Base-by-base conservation (phyloP, 768 basidiomycete species). In the Clathrus columnatus region DNA sequence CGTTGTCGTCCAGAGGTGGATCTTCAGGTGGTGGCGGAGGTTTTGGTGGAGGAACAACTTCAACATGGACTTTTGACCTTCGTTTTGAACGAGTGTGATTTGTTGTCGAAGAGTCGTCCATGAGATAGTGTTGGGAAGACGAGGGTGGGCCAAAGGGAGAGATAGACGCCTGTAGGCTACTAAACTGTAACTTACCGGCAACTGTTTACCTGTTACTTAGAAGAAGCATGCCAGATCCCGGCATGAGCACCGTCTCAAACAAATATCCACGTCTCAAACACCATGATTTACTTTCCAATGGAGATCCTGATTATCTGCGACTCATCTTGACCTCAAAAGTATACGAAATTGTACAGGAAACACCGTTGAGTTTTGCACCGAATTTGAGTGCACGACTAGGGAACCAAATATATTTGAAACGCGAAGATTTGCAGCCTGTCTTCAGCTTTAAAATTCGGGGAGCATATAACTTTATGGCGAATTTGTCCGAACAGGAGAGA, bases 381-480 rank as follows among this genome's bases (percentile, higher is more conserved):
- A 91, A 89, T 65, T 80, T 99, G 20, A 94, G 91, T 62, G 71
- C 85, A 58, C 83, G 86, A 59, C 75, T 98, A 1, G 96, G 96
- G 1, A 92, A 91, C 66, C 81, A 94, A 61, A 87, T 99, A 69
- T 94, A 86, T 83, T 80, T 99, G 57, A 99, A 99, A 72, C 82
- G 96, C 23, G 96, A 99, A 69, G 96, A 99, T 64, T 77, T 96
- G 2, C 95, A 98, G 46, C 86, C 91, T 64, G 96, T 99, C 18
- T 99, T 99, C 69, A 94, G 91, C 68, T 99, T 99, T 83, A 99
- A 99, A 67, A 93, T 98, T 47, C 78, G 96, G 4, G 96, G 96
- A 21, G 96, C 96, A 28, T 99, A 96, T 74, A 99, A 99, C 69
- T 90, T 96, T 64, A 99, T 99, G 95, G 91, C 91, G 20, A 79